Conservation (phyloP, 345 rosid genomes). For the Boechera divaricarpa region DNA sequence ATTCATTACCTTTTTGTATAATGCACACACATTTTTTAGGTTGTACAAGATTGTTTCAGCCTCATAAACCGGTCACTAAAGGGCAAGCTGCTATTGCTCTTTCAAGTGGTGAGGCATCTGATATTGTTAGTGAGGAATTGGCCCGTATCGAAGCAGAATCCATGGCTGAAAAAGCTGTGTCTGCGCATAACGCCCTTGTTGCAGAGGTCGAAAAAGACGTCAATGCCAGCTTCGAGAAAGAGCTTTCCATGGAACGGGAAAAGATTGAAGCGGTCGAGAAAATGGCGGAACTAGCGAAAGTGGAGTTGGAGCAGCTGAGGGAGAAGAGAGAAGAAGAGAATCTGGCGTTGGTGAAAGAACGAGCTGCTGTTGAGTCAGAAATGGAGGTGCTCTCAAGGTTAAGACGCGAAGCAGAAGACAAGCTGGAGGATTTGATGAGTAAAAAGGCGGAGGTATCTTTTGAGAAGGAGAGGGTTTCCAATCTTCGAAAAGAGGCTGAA, state of each 20-base stretch:
- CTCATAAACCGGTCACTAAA: conserved; percentile 92
- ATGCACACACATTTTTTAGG: conserved; percentile 51
- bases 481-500: conserved; percentile 75
- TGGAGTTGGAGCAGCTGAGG: conserved; percentile 72
- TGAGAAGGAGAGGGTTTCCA: conserved; percentile 79
- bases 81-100: conserved; percentile 97
- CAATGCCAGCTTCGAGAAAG: conserved; percentile 80
- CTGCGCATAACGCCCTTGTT: conserved; percentile 81
- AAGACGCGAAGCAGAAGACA: conserved; percentile 78
- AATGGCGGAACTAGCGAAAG: conserved; percentile 84
- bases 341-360: conserved; percentile 70
- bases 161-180: conserved; percentile 89
- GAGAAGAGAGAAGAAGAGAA: conserved; percentile 81
- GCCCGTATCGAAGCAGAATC: conserved; percentile 98
- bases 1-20: conserved; percentile 26
- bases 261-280: conserved; percentile 80
- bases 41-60: conserved; percentile 95
- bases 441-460: conserved; percentile 82
- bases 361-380: conserved; percentile 82
- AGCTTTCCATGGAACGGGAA: conserved; percentile 80
- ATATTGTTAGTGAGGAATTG: conserved; percentile 81
- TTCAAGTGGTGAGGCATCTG: conserved; percentile 89
- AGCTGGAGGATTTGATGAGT: conserved; percentile 72
- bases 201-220: conserved; percentile 89
- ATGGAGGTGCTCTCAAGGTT: conserved; percentile 81